Conservation (phyloP, 352 stramenopile species). For the Phytophthora brassicae region DNA sequence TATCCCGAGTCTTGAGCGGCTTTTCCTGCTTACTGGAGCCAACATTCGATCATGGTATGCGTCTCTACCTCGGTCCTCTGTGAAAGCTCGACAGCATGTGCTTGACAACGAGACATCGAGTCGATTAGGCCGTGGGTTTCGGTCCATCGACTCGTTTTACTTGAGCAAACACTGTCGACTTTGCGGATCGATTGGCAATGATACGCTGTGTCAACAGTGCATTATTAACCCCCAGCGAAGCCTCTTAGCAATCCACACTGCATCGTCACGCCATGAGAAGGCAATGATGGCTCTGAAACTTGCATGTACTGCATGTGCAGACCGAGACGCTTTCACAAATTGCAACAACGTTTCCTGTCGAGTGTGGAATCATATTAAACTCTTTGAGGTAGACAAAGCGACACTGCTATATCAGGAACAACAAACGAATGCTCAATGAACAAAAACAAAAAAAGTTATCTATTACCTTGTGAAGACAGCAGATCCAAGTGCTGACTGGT, state of each 20-base stretch:
- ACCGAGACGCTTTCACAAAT: conserved; percentile 42
- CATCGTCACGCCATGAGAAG: conserved; percentile 45
- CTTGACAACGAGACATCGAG: conserved; percentile 15
- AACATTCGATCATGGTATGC: conserved; percentile 80
- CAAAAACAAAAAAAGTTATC: conserved; percentile 33
- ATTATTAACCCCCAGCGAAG: conserved; percentile 60
- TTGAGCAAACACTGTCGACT: conserved; percentile 80
- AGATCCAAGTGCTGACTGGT: conserved; percentile 14
- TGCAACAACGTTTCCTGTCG: conserved; percentile 63
- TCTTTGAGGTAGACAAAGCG: conserved; percentile 42
- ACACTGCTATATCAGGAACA: conserved; percentile 35
- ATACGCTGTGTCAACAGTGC: conserved; percentile 57
- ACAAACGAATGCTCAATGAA: conserved; percentile 10
- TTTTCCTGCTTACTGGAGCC: conserved; percentile 79
- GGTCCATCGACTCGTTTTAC: conserved; percentile 85
- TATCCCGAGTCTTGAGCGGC: conserved; percentile 79
- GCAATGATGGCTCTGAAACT: conserved; percentile 37
- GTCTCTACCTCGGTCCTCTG: conserved; percentile 51
- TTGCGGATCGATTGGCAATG: conserved; percentile 62
- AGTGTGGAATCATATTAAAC: conserved; percentile 66
- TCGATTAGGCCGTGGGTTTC: conserved; percentile 23
- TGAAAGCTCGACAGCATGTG: conserved; percentile 56
- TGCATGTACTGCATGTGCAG: conserved; percentile 53
- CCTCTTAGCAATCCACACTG: conserved; percentile 56
- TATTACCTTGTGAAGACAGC: conserved; percentile 28